Percentiles rank a stretch among this genome's conserved stretches.
These are phyloP conservation scores for Terfezia claveryi DNA, from an alignment of 495 filamentous ascomycete genomes.

Conservation along the genomic window DNA sequence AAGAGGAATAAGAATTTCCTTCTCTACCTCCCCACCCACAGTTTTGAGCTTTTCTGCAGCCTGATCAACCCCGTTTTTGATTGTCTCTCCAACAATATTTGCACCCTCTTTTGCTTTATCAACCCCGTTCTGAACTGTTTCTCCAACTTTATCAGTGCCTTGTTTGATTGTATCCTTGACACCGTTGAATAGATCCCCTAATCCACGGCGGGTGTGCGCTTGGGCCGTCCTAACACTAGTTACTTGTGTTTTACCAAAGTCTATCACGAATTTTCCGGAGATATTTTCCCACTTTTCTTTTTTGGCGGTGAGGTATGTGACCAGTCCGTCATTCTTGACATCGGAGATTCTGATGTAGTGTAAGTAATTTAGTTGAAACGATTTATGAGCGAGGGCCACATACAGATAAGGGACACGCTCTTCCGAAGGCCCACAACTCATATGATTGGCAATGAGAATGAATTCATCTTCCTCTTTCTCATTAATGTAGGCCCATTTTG, in stretches of 20 bases:
- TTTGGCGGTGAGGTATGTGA: constrained; percentile 13
- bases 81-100: background rate
- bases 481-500: constrained; percentile 19
- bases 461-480: constrained; percentile 15
- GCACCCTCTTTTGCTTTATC: background rate
- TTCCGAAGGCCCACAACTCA: constrained; percentile 18
- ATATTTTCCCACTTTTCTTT: constrained; percentile 18
- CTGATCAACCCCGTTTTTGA: background rate
- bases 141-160: background rate
- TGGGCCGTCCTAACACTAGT: background rate
- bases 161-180: constrained; percentile 2
- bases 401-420: constrained; percentile 20
- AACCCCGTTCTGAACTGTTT: background rate
- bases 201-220: background rate
- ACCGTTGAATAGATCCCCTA: background rate
- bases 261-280: constrained; percentile 19
- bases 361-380: background rate
- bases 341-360: constrained; percentile 12
- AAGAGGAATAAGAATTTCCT: constrained; percentile 11
- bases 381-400: background rate
- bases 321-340: constrained; percentile 15
- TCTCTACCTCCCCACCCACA: constrained; percentile 2
- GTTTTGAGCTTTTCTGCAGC: background rate
- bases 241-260: constrained; percentile 16
- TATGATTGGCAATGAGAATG: constrained; percentile 22